Evolutionary conservation across 768 basidiomycete genomes (phyloP).

Genomic region (Pleurotus platypus): DNA sequence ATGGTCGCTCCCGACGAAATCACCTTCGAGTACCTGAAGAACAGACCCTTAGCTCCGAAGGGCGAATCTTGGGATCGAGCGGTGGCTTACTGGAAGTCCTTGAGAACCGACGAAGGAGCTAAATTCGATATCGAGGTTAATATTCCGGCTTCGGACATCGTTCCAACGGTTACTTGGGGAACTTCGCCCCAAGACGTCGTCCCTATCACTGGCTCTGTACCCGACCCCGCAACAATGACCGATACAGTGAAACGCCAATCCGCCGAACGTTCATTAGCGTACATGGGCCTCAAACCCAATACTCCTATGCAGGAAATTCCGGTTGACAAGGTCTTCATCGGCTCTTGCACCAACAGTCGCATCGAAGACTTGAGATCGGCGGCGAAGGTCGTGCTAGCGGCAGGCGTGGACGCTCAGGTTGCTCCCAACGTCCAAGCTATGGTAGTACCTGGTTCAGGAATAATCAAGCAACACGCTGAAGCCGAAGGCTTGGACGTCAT

Average conservation of each 20-base stretch:
- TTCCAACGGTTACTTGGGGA: constrained; percentile 91
- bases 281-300: constrained; percentile 84
- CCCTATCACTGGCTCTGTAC: constrained; percentile 77
- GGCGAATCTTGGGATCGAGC: constrained; percentile 84
- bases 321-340: constrained; percentile 90
- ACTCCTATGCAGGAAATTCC: constrained; percentile 75
- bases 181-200: constrained; percentile 89
- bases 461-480: constrained; percentile 90
- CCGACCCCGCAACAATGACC: constrained; percentile 64
- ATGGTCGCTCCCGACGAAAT: constrained; percentile 90
- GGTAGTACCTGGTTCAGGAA: constrained; percentile 89
- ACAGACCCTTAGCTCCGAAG: constrained; percentile 79
- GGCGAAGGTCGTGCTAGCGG: constrained; percentile 70
- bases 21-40: constrained; percentile 80
- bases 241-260: constrained; percentile 66
- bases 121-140: constrained; percentile 81
- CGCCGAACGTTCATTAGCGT: constrained; percentile 71
- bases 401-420: constrained; percentile 71
- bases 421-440: constrained; percentile 76
- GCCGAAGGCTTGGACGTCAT: constrained; percentile 82
- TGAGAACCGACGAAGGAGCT: constrained; percentile 78
- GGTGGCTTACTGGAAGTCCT: constrained; percentile 80
- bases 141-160: constrained; percentile 79
- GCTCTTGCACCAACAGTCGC: constrained; percentile 92
- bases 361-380: constrained; percentile 92